Evolutionary conservation across 768 basidiomycete species (phyloP), one percentile per base, ranked within the genome.

Genomic region (Chiua virens): DNA sequence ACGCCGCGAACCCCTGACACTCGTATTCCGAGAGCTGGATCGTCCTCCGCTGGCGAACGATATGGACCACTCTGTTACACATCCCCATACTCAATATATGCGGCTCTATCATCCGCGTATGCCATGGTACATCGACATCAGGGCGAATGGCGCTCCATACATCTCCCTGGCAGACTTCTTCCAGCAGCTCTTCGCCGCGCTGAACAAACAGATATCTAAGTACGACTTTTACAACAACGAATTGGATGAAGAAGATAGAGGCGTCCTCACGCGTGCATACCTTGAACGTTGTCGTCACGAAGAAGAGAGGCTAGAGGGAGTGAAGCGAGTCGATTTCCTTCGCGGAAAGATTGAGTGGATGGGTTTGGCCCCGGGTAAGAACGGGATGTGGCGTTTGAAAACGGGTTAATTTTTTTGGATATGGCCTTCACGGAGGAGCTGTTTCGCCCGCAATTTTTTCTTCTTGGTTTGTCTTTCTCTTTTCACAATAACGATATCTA

Each of bases 51-150:
- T 77, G 52, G 53, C 63, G 5, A 73, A 73, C 44, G 83, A 87
- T 59, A 75, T 84, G 55, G 71, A 74, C 13, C 81, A 80, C 39
- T 73, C 80, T 45, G 79, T 78, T 21, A 79, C 79, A 14, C 70
- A 72, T 36, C 83, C 83, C 1, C 73, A 81, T 2, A 68, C 77
- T 0, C 59, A 68, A 6, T 67, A 66, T 49, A 76, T 87, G 71
- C 80, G 82, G 13, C 59, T 87, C 44, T 81, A 75, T 58, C 82
- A 85, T 64, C 67, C 77, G 0, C 69, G 72, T 32, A 67, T 85
- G 1, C 86, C 86, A 1, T 88, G 86, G 86, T 84, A 79, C 66
- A 76, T 88, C 62, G 85, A 87, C 55, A 71, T 86, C 17, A 59
- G 61, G 21, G 66, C 75, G 36, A 64, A 64, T 8, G 56, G 56